Conservation (phyloP, 1,284 basidiomycete genomes). For the Crepidotus sp. region DNA sequence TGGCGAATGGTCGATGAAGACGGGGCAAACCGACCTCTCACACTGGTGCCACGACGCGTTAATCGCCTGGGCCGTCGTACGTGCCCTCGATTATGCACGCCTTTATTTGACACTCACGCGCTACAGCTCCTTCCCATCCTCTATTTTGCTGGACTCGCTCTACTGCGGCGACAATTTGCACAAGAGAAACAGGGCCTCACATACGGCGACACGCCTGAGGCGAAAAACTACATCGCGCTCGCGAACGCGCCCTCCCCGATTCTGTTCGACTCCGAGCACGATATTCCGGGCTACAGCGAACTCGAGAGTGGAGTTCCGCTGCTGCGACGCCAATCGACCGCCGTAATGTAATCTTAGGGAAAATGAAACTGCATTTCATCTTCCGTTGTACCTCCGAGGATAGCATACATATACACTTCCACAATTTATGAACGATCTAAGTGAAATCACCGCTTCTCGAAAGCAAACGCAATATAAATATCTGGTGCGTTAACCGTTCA, state of each 20-base stretch:
- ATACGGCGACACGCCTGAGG: slow-evolving; percentile 14
- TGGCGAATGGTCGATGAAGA: slow-evolving; percentile 34
- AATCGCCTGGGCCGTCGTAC: slow-evolving; percentile 36
- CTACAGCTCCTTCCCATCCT: slow-evolving; percentile 33
- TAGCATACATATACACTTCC: no score
- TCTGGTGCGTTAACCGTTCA: slow-evolving; percentile 36
- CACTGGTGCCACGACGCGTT: slow-evolving; percentile 31
- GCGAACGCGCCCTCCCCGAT: slow-evolving; percentile 11
- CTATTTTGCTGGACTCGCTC: slow-evolving; percentile 37
- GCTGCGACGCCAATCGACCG: neutral
- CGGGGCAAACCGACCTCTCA: slow-evolving; percentile 27
- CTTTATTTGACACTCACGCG: neutral
- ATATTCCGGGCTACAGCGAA: slow-evolving; percentile 13
- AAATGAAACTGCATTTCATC: no score
- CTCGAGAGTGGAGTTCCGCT: slow-evolving; percentile 13
- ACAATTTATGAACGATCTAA: neutral
- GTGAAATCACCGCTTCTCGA: slow-evolving; percentile 49
- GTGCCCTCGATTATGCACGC: slow-evolving; percentile 20
- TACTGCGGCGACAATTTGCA: slow-evolving; percentile 41
- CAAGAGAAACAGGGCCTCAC: slow-evolving; percentile 31
- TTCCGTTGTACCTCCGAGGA: no score
- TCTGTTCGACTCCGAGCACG: slow-evolving; percentile 10
- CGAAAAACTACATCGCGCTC: slow-evolving; percentile 27
- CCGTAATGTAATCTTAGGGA: neutral
- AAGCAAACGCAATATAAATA: slow-evolving; percentile 78